Evolutionary conservation across 1,139 yeast species (phyloP), one percentile per base, ranked within the genome.

Genomic region (Kodamaea arcana): DNA sequence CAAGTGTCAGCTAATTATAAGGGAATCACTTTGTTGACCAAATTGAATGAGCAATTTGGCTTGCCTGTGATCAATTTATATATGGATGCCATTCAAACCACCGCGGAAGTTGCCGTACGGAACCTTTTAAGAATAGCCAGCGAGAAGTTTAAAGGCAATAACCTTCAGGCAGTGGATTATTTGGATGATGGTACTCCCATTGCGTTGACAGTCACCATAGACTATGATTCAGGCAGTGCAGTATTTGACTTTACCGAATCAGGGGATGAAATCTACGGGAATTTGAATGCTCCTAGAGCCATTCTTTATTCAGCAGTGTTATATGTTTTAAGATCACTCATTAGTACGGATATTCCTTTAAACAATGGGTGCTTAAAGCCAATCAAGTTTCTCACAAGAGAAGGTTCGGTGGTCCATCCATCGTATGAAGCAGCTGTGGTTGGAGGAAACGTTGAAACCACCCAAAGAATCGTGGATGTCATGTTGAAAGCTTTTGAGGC

Each of bases 361-460:
- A 86, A 86, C 50, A 88, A 85, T 50, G 95, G 95, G 6, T 85
- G 94, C 52, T 68, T 86, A 44, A 66, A 71, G 36, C 95, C 95
- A 1, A 75, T 85, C 33, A 61, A 74, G 4, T 72, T 86, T 36
- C 59, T 59, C 15, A 81, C 87, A 18, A 83, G 94, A 25, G 75
- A 75, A 33, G 83, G 83, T 0, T 75, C 86, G 1, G 69, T 86
- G 5, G 69, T 86, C 17, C 69, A 80, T 30, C 95, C 95, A 3
- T 70, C 81, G 2, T 70, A 68, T 27, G 86, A 82, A 31, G 92
- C 92, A 13, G 95, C 95, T 1, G 88, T 83, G 3, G 94, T 84
- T 8, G 95, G 94, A 20, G 94, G 94, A 6, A 86, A 85, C 53
- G 94, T 84, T n/a, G 83, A 83, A 56, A 85, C 95, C 0, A 79